phyloP scores from a whole-genome alignment of 139 green algal species.

The Chlorella sp. region DNA sequence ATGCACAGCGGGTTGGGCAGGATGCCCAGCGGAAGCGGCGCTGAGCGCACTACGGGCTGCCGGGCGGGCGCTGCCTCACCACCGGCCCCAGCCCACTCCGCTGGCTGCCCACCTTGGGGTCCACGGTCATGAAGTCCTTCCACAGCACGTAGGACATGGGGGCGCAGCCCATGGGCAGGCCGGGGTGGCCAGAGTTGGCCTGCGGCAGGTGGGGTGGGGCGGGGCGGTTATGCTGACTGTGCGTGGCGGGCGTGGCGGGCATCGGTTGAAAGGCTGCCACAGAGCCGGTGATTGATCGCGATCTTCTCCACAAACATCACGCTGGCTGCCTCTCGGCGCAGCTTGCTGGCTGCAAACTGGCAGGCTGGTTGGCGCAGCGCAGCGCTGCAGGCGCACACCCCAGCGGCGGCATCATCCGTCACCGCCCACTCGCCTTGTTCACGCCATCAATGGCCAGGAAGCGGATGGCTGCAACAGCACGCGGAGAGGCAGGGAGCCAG shows the following conservation, averaged over 20 bases:
- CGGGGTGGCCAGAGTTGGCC: conserved; percentile 96
- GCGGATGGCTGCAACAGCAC: conserved; percentile 63
- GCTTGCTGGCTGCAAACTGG: neutral
- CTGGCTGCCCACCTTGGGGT: conserved; percentile 90
- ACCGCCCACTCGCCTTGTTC: conserved; percentile 51
- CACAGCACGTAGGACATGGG: conserved; percentile 98
- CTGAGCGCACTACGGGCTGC: too few species aligned
- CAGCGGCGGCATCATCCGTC: neutral
- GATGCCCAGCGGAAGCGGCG: too few species aligned
- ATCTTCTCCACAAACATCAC: too few species aligned
- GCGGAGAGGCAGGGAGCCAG: neutral
- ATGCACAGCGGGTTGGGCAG: too few species aligned
- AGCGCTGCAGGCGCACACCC: neutral
- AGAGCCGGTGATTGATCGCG: too few species aligned
- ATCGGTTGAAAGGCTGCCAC: too few species aligned
- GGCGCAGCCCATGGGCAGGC: conserved; percentile 96
- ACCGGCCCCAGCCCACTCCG: too few species aligned
- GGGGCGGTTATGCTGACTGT: neutral
- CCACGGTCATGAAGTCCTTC: conserved; percentile 94
- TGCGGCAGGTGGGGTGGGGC: conserved; percentile 33
- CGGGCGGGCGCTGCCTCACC: too few species aligned
- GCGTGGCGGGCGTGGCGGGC: neutral
- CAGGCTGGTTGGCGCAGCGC: neutral
- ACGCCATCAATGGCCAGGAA: conserved; percentile 76
- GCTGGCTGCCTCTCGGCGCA: too few species aligned